phyloP scores from a whole-genome alignment of 306 rosid species.

The Dryas drummondii region DNA sequence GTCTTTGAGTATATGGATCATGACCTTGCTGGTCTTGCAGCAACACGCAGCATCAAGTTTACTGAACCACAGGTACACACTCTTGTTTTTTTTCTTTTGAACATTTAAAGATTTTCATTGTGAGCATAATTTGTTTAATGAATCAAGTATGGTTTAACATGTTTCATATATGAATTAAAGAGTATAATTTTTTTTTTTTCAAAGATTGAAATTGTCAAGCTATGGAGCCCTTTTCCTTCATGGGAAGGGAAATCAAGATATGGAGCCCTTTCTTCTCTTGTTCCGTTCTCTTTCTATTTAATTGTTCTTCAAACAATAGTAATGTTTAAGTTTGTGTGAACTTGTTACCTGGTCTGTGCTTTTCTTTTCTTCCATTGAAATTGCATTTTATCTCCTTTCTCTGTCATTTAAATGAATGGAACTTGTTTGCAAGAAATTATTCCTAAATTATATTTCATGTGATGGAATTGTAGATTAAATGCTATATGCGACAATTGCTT shows the following conservation, averaged over 20 bases:
- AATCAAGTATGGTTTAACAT: background rate
- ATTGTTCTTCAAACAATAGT: background rate
- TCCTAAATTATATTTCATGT: constrained; percentile 9
- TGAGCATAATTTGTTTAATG: background rate
- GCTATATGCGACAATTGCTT: constrained; percentile 70
- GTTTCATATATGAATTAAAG: background rate
- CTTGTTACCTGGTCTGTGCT: too few relatives aligned
- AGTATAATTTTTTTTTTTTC: background rate
- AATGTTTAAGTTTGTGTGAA: background rate
- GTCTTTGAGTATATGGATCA: constrained; percentile 98
- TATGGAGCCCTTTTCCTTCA: background rate
- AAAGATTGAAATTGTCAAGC: background rate
- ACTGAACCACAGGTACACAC: constrained; percentile 69
- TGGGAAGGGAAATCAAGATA: background rate
- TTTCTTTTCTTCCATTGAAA: background rate
- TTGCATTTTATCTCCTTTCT: background rate
- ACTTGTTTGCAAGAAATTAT: background rate
- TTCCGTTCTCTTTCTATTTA: background rate
- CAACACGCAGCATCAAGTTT: constrained; percentile 58
- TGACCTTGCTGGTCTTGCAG: constrained; percentile 78
- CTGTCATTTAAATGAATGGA: background rate
- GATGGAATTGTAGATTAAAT: constrained; percentile 64
- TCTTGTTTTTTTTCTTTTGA: constrained; percentile 6
- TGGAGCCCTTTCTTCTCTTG: background rate
- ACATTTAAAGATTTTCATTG: background rate